phyloP scores from a whole-genome alignment of 2,329 filamentous ascomycete genomes.

The Leptographium galeiforme region DNA sequence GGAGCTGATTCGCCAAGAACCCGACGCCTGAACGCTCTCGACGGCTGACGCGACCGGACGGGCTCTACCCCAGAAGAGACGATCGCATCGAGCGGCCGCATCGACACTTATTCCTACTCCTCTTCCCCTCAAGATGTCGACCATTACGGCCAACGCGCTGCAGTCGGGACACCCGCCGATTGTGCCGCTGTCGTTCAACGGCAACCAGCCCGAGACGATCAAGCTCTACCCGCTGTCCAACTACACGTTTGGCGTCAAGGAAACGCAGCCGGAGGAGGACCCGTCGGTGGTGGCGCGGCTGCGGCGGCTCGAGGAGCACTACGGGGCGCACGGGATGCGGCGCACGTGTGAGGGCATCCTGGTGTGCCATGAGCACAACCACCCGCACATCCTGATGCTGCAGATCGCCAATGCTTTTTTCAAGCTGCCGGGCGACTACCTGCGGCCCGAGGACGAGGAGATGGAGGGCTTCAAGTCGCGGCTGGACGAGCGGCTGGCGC shows the following conservation, averaged over 20 bases:
- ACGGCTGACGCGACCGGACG: neutral
- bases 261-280: constrained; percentile 95
- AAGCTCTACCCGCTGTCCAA: constrained; percentile 90
- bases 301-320: constrained; percentile 93
- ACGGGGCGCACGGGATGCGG: constrained; percentile 83
- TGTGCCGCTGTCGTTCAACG: constrained; percentile 72
- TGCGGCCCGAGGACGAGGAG: constrained; percentile 80
- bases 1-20: neutral
- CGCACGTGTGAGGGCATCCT: constrained; percentile 94
- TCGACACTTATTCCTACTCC: no score
- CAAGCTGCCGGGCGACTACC: constrained; percentile 94
- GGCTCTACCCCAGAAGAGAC: neutral
- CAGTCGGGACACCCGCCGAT: constrained; percentile 70
- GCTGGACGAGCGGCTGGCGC: constrained; percentile 84
- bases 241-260: constrained; percentile 98
- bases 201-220: constrained; percentile 79
- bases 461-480: constrained; percentile 87
- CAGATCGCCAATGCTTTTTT: constrained; percentile 99
- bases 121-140: constrained; percentile 51
- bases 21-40: neutral
- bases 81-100: neutral
- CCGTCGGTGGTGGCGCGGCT: constrained; percentile 86
- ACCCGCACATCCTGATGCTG: constrained; percentile 96
- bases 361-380: constrained; percentile 97
- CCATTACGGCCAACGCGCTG: constrained; percentile 60